Conservation (phyloP, 805 yeast genomes). For the Debaryomyces prosopidis region DNA sequence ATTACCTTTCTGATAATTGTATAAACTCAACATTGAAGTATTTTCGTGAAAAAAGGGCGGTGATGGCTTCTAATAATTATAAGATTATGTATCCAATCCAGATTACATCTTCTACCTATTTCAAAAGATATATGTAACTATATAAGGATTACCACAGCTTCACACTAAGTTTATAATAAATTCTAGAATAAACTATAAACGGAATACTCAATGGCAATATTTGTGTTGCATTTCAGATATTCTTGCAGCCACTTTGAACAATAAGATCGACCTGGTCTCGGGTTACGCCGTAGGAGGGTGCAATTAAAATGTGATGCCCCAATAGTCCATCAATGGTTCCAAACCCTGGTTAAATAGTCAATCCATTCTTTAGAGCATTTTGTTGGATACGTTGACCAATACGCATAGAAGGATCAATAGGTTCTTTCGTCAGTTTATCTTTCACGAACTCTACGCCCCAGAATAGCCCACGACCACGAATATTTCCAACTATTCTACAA, state of each 20-base stretch:
- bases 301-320: conserved; percentile 48
- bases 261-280: conserved; percentile 37
- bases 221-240: too few relatives aligned
- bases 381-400: conserved; percentile 36
- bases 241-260: conserved; percentile 11
- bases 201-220: too few relatives aligned
- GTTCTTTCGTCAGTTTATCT: conserved; percentile 51
- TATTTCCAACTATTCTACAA: conserved; percentile 47
- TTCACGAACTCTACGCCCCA: conserved; percentile 59
- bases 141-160: not conserved
- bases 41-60: too few relatives aligned
- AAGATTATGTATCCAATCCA: too few relatives aligned
- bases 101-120: too few relatives aligned
- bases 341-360: conserved; percentile 46
- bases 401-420: conserved; percentile 37
- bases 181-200: too few relatives aligned
- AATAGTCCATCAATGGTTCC: conserved; percentile 30
- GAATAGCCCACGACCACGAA: conserved; percentile 65
- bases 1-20: too few relatives aligned
- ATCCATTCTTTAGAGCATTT: conserved; percentile 43
- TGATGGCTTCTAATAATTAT: too few relatives aligned
- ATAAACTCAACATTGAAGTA: too few relatives aligned
- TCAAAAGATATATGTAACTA: not conserved
- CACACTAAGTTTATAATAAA: too few relatives aligned
- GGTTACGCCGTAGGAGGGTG: conserved; percentile 46